Base-by-base conservation (phyloP, 2,329 filamentous ascomycete genomes). In the Ophiosphaerella herpotricha region DNA sequence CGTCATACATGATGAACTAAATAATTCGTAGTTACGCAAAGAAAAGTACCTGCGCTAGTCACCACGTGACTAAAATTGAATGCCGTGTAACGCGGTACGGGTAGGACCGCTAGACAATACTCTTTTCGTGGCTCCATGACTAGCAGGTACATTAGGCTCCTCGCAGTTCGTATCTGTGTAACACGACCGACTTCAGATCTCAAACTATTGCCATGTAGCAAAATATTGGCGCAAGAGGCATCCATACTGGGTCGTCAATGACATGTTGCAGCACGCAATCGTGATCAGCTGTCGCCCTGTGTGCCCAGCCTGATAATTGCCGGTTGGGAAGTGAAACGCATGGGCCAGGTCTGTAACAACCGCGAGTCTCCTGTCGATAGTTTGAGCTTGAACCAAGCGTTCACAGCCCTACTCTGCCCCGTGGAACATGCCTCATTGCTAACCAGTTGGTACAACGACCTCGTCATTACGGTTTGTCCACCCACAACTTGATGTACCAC, bases 51-150 rank as follows among this genome's bases (percentile, higher is more conserved):
- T 48, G 46, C 46, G 39, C 34, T 48, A 48, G 46, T 43, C 32
- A 34, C 35, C 46, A 48, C 46, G 46, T 48, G 46, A 48, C 26
- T 18, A 23, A 34, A 14, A 16, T 24, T 39, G 8, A 5, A 48
- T 42, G 46, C 39, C 14, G 46, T 60, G 55, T 41, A 54, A 60
- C 57, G 43, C 49, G 41, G 48, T 48, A 50, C 50, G 43, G 51
- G 50, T 51, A 21, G 26, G 13, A 46, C 39, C 39, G 43, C 41
- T 43, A 43, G 32, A 21, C 14, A 33, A 37, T 23, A 32, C 24
- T 43, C 32, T 43, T 36, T 14, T 36, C 12, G 14, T 14, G 18
- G 14, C 26, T 23, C 12, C 36, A 39, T 21, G 18, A 23, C 18
- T 24, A 11, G 16, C 36, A 40, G 26, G 11, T 31, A 14, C 21